Evolutionary conservation across 768 basidiomycete species (phyloP), one percentile per base, ranked within the genome.

Genomic region (Pholiota conissans): DNA sequence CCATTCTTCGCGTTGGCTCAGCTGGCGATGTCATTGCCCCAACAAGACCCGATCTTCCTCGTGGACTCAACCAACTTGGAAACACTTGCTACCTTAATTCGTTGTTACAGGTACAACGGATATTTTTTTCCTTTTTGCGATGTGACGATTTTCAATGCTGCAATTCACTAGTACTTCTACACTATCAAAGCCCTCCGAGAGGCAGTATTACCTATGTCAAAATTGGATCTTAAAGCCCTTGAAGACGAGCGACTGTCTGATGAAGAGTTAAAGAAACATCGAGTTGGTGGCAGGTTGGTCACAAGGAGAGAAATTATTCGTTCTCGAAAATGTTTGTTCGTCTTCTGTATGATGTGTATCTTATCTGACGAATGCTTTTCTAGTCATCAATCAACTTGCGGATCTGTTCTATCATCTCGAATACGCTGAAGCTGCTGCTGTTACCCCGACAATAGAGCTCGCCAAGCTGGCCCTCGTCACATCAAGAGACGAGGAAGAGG

Each of bases 401-500:
- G 81, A 83, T 13, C 79, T 97, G 3, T 97, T 95, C 74, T 82
- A 78, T 69, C 77, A 88, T 52, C 79, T 97, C 34, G 89, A 93
- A 63, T 84, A 81, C 60, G 80, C 82, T 55, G 81, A 86, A 45
- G 70, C 76, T 2, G 73, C 85, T 5, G 80, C 93, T 13, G 85
- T 97, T 16, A 93, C 91, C 0, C 94, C 94, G 0, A 87, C 86
- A 3, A 74, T 92, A 45, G 92, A 96, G 64, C 79, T 97, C 18
- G 94, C 94, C 6, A 94, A 97, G 67, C 83, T 96, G 20, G 95
- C 94, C 0, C 82, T 97, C 18, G 88, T 95, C 30, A 94, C 94
- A 5, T 90, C 91, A 2, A 85, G 91, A 65, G 93, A 95, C 60
- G 94, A 95, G 69, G 90, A 92, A 70, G 91, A 92, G 60, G 91